These are phyloP conservation scores for Epichloe festucae DNA, from an alignment of 2,329 filamentous ascomycete genomes.

Conservation along the genomic window DNA sequence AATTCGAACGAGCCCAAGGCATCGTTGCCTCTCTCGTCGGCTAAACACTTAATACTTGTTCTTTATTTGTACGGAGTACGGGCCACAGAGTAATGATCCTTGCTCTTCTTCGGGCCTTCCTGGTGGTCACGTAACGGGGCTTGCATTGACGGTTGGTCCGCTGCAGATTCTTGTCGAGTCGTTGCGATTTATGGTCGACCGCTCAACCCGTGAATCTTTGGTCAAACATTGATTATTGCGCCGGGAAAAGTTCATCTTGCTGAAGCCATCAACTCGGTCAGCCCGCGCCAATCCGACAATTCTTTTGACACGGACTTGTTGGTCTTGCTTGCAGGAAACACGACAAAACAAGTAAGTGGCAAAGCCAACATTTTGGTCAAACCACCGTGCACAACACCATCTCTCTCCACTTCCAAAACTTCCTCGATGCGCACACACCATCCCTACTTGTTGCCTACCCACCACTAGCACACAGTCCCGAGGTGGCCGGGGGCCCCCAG, in stretches of 20 bases:
- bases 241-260: background rate
- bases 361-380: background rate
- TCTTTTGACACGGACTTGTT: background rate
- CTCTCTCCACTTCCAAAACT: background rate
- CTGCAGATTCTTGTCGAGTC: background rate
- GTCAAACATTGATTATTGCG: background rate
- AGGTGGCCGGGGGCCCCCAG: background rate
- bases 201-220: background rate
- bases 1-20: too few relatives aligned
- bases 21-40: too few relatives aligned
- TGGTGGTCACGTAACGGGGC: background rate
- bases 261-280: background rate
- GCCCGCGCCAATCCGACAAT: background rate
- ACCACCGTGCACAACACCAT: background rate
- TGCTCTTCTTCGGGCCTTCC: slow-evolving; percentile 6
- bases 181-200: background rate
- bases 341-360: background rate
- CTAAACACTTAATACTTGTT: too few relatives aligned
- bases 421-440: background rate
- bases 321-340: background rate
- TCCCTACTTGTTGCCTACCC: background rate
- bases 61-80: background rate
- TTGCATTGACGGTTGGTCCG: background rate
- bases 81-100: background rate
- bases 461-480: background rate